Evolutionary conservation across 1,139 yeast genomes (phyloP), one percentile per base, ranked within the genome.

Genomic region (Yamadazyma pseudoaaseri): DNA sequence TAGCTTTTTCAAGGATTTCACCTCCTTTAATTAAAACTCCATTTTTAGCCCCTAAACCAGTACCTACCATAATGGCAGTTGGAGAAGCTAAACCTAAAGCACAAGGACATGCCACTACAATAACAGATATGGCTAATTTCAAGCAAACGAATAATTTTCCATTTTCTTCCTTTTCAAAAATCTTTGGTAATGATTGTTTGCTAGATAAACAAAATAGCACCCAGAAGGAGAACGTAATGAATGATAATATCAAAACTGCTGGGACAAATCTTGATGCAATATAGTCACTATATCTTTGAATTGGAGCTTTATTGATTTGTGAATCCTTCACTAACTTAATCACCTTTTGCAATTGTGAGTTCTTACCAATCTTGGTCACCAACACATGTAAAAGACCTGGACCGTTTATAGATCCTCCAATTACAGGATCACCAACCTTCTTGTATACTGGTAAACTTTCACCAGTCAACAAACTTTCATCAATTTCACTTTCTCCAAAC

Each of bases 61-160:
- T 90, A 5, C 97, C 98, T 4, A 92, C 98, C 97, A 92, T 90
- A 3, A 94, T 86, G 0, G 98, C 98, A 1, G 98, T 92, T 0
- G 98, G 98, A 0, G 98, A 95, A 6, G 97, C 97, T 34, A 92
- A 70, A 2, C 98, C 98, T 20, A 92, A 65, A 0, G 97, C 97
- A 71, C 97, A 92, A 0, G 98, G 98, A 60, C 98, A 92, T 0
- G 98, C 98, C 30, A 92, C 97, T 9, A 92, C 96, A 45, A 92
- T 76, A 6, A 92, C 98, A 4, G 96, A 82, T 26, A 94, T 92
- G n/a, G 95, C 84, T 31, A 90, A 70, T 49, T 85, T 80, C 39
- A 92, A 62, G 51, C 96, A 79, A 17, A 79, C 79, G 59, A 76
- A 81, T 45, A 76, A 73, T 43, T 75, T 73, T 4, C 90, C 86